A percentile compares a stretch with the other conserved stretches of the same genome.
Conservation (phyloP, 2,329 filamentous ascomycete genomes). For the Akanthomyces muscarius region DNA sequence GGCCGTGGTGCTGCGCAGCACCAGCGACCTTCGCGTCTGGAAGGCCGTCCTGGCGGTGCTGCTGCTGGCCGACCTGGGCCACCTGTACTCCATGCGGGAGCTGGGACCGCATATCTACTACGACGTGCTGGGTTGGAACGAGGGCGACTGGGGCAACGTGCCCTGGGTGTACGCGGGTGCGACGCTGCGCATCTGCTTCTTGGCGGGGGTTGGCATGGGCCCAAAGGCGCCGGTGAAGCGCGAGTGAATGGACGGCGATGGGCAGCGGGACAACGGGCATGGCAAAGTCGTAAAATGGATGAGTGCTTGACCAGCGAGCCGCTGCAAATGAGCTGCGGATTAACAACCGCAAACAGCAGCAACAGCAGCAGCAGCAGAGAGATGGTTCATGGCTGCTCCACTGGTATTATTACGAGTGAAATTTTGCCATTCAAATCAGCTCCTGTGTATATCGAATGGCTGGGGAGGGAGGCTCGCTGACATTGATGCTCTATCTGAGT, state of each 20-base stretch:
- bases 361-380: too few relatives aligned
- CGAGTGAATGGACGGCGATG: neutral
- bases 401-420: too few relatives aligned
- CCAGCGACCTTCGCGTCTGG: conserved; percentile 67
- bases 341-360: too few relatives aligned
- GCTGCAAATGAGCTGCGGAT: too few relatives aligned
- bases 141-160: conserved; percentile 65
- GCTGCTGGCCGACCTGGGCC: conserved; percentile 71
- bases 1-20: conserved; percentile 67
- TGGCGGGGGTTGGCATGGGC: conserved; percentile 52
- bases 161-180: conserved; percentile 67
- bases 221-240: conserved; percentile 21
- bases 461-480: neutral
- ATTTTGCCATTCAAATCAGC: neutral
- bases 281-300: too few relatives aligned
- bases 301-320: too few relatives aligned
- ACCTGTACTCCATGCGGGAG: conserved; percentile 61
- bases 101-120: conserved; percentile 63
- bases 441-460: neutral
- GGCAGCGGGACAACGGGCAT: too few relatives aligned
- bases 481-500: too few relatives aligned
- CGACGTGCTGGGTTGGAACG: conserved; percentile 59
- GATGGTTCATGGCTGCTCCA: too few relatives aligned
- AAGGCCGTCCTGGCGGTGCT: conserved; percentile 60
- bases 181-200: conserved; percentile 54